phyloP scores from a whole-genome alignment of 176 grass and related monocot species.

The Carex cristatella region DNA sequence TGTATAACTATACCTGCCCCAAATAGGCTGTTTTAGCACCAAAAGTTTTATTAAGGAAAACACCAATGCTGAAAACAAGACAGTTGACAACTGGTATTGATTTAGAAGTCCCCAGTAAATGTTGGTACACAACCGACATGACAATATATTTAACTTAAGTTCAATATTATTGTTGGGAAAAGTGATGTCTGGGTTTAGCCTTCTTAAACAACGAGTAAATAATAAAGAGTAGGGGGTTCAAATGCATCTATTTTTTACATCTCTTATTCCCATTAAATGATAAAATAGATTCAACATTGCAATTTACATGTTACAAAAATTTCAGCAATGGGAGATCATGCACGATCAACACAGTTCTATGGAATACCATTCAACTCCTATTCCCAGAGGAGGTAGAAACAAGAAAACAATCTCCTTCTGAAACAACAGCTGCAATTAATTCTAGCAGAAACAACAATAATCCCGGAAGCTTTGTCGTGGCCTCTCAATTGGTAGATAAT shows the following conservation, averaged over 20 bases:
- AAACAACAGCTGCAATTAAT: background rate
- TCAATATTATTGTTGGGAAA: background rate
- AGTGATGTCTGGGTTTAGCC: background rate
- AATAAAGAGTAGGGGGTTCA: background rate
- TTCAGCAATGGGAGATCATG: slow-evolving; percentile 78
- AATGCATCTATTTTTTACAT: no score
- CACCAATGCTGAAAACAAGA: background rate
- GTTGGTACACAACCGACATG: background rate
- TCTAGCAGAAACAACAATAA: slow-evolving; percentile 22
- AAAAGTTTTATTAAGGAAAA: background rate
- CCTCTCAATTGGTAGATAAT: slow-evolving; percentile 29
- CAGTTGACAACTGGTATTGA: background rate
- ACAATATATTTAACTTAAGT: background rate
- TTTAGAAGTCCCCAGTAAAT: background rate
- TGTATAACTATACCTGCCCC: background rate
- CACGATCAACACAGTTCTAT: slow-evolving; percentile 80
- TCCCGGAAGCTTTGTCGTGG: slow-evolving; percentile 31
- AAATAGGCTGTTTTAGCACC: background rate
- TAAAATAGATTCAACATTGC: background rate
- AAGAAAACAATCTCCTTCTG: slow-evolving; percentile 43
- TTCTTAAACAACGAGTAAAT: background rate
- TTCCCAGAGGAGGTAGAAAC: slow-evolving; percentile 70
- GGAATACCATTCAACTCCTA: slow-evolving; percentile 90
- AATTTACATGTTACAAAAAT: slow-evolving; percentile 16
- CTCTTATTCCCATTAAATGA: no score